Percentiles rank a stretch among this genome's conserved stretches.
These are phyloP conservation scores for Rhododendron mucronatum DNA, from an alignment of 148 eudicot genomes.

Conservation along the genomic window DNA sequence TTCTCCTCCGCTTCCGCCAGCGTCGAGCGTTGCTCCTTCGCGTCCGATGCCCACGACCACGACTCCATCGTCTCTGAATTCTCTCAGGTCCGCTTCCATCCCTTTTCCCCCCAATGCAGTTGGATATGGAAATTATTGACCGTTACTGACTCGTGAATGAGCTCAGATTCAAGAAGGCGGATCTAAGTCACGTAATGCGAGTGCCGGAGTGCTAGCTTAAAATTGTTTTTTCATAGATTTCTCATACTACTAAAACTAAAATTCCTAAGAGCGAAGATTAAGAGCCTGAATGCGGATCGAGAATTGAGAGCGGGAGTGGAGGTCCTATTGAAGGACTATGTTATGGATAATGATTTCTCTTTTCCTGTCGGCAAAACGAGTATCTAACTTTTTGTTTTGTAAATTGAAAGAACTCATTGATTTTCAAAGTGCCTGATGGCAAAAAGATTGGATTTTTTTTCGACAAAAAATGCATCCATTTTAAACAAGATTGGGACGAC, in stretches of 20 bases:
- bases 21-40: slow-evolving; percentile 64
- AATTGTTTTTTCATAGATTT: not conserved
- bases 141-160: not conserved
- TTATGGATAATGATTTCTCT: not conserved
- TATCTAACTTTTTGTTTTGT: not conserved
- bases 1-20: slow-evolving; percentile 74
- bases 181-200: not conserved
- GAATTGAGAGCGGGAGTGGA: not conserved
- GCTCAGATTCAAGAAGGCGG: not conserved
- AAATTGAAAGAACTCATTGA: not conserved
- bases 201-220: not conserved
- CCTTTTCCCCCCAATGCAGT: not conserved
- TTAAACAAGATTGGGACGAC: not conserved
- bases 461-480: not conserved
- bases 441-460: not conserved
- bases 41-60: slow-evolving; percentile 54
- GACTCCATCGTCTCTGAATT: slow-evolving; percentile 40
- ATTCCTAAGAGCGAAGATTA: not conserved
- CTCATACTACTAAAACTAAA: not conserved
- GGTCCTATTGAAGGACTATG: not conserved
- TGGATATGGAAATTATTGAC: not conserved
- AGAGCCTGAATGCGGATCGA: not conserved
- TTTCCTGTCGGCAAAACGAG: too few relatives aligned
- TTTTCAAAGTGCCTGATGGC: not conserved
- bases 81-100: slow-evolving; percentile 27